Evolutionary conservation across 2,329 filamentous ascomycete genomes (phyloP), one percentile per base, ranked within the genome.

Genomic region (Pseudocercospora musae): DNA sequence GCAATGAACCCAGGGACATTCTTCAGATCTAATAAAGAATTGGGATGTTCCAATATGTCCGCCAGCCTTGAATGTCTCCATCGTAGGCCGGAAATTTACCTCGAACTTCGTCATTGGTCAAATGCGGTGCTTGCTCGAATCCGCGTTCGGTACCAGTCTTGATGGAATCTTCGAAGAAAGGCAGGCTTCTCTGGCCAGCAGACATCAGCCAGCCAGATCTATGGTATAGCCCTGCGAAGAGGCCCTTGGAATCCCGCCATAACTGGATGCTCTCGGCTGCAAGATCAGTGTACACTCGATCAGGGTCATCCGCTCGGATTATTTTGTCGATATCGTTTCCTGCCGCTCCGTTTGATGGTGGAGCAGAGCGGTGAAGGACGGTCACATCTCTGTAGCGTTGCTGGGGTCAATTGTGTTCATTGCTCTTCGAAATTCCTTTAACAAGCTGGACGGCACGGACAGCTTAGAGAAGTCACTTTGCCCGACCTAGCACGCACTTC

Each of bases 321-420:
- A 72, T 70, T n/a, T 68, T 67, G 59, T 72, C 73, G 62, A 71
- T 67, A 58, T 73, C 71, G 31, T 67, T 69, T 13, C 66, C 65
- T 15, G 71, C 71, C 2, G 71, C 71, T 0, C 78, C 75, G 0
- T 82, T 81, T 23, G 83, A 81, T 1, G 74, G 70, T 46, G 76
- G 79, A 2, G 80, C 77, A 63, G 82, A 78, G 13, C 84, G 81
- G 74, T 89, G 86, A 23, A 89, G 76, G 2, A 89, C 74, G 0
- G 80, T 85, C 59, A 88, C 78, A 2, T 76, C 76, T 0, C 81
- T 76, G 67, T 82, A 82, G 44, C 81, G 81, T 37, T 77, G 62
- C 50, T 59, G 37, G 61, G 83, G 29, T 10, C 60, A 48, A 29
- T 60, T 54, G 33, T 63, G 61, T 23, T 60, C 63, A 5, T 59